phyloP scores from a whole-genome alignment of 768 basidiomycete species.

The Rhodotorula taiwanensis region DNA sequence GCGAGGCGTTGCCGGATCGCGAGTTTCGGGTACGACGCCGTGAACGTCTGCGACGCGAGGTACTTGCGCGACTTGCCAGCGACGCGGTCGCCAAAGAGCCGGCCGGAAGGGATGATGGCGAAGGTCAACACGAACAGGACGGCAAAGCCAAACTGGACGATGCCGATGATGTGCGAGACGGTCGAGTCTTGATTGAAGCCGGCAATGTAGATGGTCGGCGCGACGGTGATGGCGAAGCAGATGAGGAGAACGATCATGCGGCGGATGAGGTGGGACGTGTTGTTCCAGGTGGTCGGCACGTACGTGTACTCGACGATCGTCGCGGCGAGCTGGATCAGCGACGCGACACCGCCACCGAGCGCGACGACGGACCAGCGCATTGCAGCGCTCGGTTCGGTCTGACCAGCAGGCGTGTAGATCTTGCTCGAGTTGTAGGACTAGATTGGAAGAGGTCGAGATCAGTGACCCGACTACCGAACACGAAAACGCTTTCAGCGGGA shows the following conservation, averaged over 20 bases:
- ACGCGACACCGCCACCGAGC: constrained; percentile 91
- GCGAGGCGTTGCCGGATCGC: constrained; percentile 61
- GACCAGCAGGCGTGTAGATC: constrained; percentile 56
- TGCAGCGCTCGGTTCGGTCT: constrained; percentile 57
- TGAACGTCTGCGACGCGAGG: constrained; percentile 96
- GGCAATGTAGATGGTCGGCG: constrained; percentile 90
- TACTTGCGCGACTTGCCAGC: constrained; percentile 93
- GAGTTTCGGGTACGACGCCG: constrained; percentile 81
- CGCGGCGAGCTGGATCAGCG: constrained; percentile 88
- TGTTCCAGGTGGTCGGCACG: constrained; percentile 98
- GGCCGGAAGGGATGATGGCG: constrained; percentile 84
- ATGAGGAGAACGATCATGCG: constrained; percentile 81
- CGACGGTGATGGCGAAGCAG: constrained; percentile 82
- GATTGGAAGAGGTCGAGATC: not conserved
- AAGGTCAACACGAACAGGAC: constrained; percentile 79
- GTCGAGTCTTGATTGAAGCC: constrained; percentile 62
- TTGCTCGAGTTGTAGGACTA: constrained; percentile 77
- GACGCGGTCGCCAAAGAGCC: constrained; percentile 98
- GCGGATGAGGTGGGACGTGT: constrained; percentile 89
- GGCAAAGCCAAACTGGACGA: constrained; percentile 93
- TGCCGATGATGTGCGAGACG: constrained; percentile 82
- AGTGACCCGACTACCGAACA: no score
- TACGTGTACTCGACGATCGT: constrained; percentile 93
- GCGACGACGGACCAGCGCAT: constrained; percentile 90
- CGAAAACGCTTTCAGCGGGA: no score